Evolutionary conservation across 139 green algal species (phyloP), one percentile per base, ranked within the genome.

Genomic region (Chlorokybus atmophyticus): DNA sequence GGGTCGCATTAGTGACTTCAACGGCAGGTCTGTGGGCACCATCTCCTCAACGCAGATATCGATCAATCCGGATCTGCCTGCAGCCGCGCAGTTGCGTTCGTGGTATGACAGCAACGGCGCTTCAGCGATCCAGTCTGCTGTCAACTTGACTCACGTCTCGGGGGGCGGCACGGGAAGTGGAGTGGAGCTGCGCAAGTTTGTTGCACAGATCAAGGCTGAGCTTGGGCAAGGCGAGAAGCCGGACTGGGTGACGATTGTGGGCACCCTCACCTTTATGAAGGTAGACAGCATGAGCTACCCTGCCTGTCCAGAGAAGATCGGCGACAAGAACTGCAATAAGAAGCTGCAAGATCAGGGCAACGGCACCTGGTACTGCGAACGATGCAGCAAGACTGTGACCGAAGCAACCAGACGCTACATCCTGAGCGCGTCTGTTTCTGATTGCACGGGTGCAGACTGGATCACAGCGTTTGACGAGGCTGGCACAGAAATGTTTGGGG

Each of bases 1-100:
- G 4, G 79, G 24, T 3, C 59, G 85, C 2, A 75, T 98, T 4
- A 90, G 91, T 0, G 88, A 97, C 53, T 98, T 87, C 76, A 90
- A 91, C 55, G 91, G 91, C 55, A 87, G 84, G 56, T 93, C 68
- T 27, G 67, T 98, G 29, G 79, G 69, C 54, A 78, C 79, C 3
- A 88, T 84, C 2, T 35, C 53, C 41, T 80, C 68, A 27, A 85
- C 66, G 29, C 48, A 42, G 0, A 35, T 97, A 4, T 19, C 74
- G 14, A 47, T 96, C 1, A 75, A 96, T 50, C 84, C 84, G 0
- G 64, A 67, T 7, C 70, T 83, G 10, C 74, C 74, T 0, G 76
- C 86, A 42, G 77, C 82, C 1, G 32, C 59, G 8, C 7, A 60
- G 4, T 62, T 93, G 48, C 52, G 68, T 1, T 88, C 79, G 81